Base-by-base conservation (phyloP, 768 basidiomycete genomes). In the Daedaleopsis sinensis region DNA sequence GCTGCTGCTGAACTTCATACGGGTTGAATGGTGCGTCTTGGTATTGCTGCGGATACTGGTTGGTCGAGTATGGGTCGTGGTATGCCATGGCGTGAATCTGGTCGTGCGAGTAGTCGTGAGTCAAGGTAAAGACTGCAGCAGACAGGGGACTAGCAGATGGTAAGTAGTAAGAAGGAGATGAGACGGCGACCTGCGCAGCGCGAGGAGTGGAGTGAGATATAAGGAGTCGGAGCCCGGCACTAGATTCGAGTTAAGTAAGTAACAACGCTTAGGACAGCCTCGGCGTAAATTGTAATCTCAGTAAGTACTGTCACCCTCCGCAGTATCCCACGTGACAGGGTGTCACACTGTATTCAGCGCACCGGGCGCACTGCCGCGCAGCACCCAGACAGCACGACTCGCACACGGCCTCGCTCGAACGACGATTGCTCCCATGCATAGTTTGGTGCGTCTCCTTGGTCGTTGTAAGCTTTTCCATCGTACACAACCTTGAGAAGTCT, bases 1-100 rank as follows among this genome's bases (percentile, higher is more conserved):
- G 78, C 56, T 86, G 82, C 16, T 81, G 79, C 64, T 78, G 77
- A 47, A 71, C 65, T 36, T 67, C 61, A 67, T 86, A 88, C 27
- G 84, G 78, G 69, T 83, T 80, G 69, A 78, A 80, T 38, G 70
- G 71, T 32, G 65, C 61, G 39, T 62, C 57, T 24, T 61, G 65
- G 42, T 67, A 66, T 53, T 71, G 71, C 77, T 62, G 77, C 61
- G 68, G 55, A 47, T 67, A 68, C 54, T 64, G 62, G 54, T 54
- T 55, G 48, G 19, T n/a, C 10, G 62, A 54, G 49, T 86, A 84
- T 21, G 85, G 84, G 71, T 88, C 84, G 60, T 74, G 78, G 72
- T 86, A 85, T 12, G 84, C 71, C 79, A 86, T 84, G 64, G 72
- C 44, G 35, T 24, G 36, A 47, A 39, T 55, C 21, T 39, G 43